Base-by-base conservation (phyloP, 345 rosid genomes). In the Syzygium aromaticum region DNA sequence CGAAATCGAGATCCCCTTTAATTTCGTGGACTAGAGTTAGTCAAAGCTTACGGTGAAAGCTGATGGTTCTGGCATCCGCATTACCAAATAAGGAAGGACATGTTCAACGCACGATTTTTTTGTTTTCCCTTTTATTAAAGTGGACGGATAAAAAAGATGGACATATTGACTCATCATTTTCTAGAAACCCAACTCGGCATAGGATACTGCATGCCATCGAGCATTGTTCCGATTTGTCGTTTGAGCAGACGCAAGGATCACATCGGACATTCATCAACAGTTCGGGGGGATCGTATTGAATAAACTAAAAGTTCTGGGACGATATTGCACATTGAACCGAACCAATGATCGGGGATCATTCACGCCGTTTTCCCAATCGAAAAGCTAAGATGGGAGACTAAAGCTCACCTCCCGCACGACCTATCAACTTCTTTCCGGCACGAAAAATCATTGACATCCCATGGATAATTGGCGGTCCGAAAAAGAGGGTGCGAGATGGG, bases 281-380 rank as follows among this genome's bases (percentile, higher is more conserved):
- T 9, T 0, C 11, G 0, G 7, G n/a, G 23, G 14, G 19, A 9
- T 3, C 14, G 19, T 4, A 8, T 64, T 9, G 3, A 33, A 73
- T 7, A 33, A 38, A 33, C 46, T 17, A 8, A 73, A 73, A 73
- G 17, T 16, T 3, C 1, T 8, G 0, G 3, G 13, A 2, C 11
- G 10, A 17, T 0, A 38, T 0, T 54, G 13, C 46, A 33, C 6
- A 11, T 33, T 33, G 25, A 3, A 33, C 78, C 23, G 17, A 30
- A 16, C 6, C 12, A 61, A 61, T 12, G 9, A 16, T 30, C 12
- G 16, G 8, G 43, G 3, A 64, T 3, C 23, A 28, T 38, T 64
- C 11, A 8, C 9, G 43, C 3, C 6, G 2, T 30, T 30, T 30
- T 16, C 6, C 11, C 43, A 30, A 3, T 30, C 30, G 16, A 30